These are phyloP conservation scores for Strobilomyces echinocephalus DNA, from an alignment of 768 basidiomycete species.

Conservation along the genomic window DNA sequence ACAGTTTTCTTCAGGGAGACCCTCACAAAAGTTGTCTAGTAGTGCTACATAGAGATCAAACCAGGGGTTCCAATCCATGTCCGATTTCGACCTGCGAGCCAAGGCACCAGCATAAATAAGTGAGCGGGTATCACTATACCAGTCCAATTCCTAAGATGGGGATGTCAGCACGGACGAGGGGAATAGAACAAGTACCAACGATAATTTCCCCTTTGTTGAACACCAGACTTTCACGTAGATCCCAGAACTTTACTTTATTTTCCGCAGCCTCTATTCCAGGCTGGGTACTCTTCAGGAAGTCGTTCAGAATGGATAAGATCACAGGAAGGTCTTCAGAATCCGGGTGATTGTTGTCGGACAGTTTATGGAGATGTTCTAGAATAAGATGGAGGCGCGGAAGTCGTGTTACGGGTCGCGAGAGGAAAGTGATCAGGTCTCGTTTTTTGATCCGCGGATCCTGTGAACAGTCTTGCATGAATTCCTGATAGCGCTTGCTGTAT, in stretches of 20 bases:
- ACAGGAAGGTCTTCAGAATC: slow-evolving; percentile 76
- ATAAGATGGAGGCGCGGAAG: slow-evolving; percentile 75
- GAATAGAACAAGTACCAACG: slow-evolving; percentile 38
- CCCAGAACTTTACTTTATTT: slow-evolving; percentile 84
- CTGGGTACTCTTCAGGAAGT: slow-evolving; percentile 79
- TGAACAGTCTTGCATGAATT: slow-evolving; percentile 59
- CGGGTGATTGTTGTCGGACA: slow-evolving; percentile 69
- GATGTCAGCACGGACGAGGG: slow-evolving; percentile 3
- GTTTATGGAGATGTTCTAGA: slow-evolving; percentile 63
- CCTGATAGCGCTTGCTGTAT: slow-evolving; percentile 60
- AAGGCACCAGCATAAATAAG: slow-evolving; percentile 65
- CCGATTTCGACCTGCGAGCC: slow-evolving; percentile 54
- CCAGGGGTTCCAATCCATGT: slow-evolving; percentile 70
- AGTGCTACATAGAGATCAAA: slow-evolving; percentile 59
- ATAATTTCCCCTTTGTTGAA: slow-evolving; percentile 80
- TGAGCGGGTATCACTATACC: slow-evolving; percentile 71
- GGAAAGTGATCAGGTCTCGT: slow-evolving; percentile 75
- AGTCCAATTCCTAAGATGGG: slow-evolving; percentile 66
- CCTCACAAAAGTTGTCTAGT: slow-evolving; percentile 73
- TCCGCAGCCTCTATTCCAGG: slow-evolving; percentile 92
- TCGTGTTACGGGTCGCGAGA: slow-evolving; percentile 85
- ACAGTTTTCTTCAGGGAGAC: not conserved
- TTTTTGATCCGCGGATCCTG: slow-evolving; percentile 64
- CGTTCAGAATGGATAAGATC: slow-evolving; percentile 59
- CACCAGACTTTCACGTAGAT: slow-evolving; percentile 66